A percentile compares a stretch with the other conserved stretches of the same genome.
Conservation (phyloP, 108 stramenopile genomes). For the Stephanodiscus minutulus region DNA sequence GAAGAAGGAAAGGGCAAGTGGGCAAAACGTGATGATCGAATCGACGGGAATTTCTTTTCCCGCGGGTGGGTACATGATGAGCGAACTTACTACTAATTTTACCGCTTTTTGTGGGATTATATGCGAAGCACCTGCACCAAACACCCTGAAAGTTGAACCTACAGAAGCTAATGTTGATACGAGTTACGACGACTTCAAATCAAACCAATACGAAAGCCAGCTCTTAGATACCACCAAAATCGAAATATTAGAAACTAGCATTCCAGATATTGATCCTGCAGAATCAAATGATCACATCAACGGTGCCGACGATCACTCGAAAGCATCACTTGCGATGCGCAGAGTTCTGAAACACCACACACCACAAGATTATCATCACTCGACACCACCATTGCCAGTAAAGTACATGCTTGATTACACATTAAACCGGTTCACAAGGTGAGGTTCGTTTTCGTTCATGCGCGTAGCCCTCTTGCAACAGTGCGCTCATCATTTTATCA, state of each 20-base stretch:
- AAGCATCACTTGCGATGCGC: conserved; percentile 29
- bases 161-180: not conserved
- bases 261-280: not conserved
- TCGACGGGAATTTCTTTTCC: too few relatives aligned
- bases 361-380: conserved; percentile 49
- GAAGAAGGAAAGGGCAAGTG: not conserved
- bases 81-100: not conserved
- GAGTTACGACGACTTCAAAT: not conserved
- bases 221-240: not conserved
- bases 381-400: conserved; percentile 25
- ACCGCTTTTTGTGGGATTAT: conserved; percentile 3
- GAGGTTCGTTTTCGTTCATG: not conserved
- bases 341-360: conserved; percentile 24
- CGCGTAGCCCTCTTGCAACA: not conserved
- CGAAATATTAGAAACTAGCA: not conserved
- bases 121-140: not conserved
- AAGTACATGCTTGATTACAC: conserved; percentile 63
- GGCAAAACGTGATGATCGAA: not conserved
- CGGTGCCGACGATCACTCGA: conserved; percentile 11
- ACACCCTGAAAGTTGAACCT: not conserved
- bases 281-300: not conserved
- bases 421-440: conserved; percentile 63
- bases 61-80: not conserved
- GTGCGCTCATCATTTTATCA: not conserved
- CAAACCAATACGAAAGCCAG: not conserved